phyloP scores from a whole-genome alignment of 1,139 yeast species.

The Keqinozyma sinolaborantium region DNA sequence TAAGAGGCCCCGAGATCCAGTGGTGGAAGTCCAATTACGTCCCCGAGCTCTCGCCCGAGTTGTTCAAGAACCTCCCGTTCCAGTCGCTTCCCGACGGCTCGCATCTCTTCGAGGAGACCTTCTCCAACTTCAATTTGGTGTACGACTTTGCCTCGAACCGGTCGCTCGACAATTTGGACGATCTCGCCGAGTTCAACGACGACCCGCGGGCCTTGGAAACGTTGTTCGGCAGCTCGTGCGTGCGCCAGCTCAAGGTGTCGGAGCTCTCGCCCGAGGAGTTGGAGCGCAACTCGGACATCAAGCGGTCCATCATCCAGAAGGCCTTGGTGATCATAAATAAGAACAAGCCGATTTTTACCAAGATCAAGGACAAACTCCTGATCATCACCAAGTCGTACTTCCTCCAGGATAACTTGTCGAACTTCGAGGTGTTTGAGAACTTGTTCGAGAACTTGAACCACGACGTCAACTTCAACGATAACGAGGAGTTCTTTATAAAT shows the following conservation, averaged over 20 bases:
- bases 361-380: conserved; percentile 83
- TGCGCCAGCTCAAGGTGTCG: conserved; percentile 70
- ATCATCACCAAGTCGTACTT: conserved; percentile 88
- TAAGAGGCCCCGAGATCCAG: conserved; percentile 93
- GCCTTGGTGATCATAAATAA: conserved; percentile 84
- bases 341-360: conserved; percentile 78
- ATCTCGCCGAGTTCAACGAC: conserved; percentile 39
- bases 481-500: conserved; percentile 62
- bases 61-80: conserved; percentile 90
- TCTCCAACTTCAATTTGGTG: conserved; percentile 84
- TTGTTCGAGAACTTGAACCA: conserved; percentile 68
- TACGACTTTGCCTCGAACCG: conserved; percentile 56
- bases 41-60: conserved; percentile 31
- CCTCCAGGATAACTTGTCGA: conserved; percentile 72
- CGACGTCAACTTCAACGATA: conserved; percentile 24
- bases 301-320: conserved; percentile 88
- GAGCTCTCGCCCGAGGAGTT: conserved; percentile 48
- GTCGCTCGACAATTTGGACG: conserved; percentile 43
- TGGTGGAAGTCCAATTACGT: conserved; percentile 77
- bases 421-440: conserved; percentile 62
- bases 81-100: conserved; percentile 97
- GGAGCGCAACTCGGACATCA: conserved; percentile 61
- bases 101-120: conserved; percentile 87
- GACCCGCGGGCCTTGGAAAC: conserved; percentile 60
- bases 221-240: conserved; percentile 90